Base-by-base conservation (phyloP, 768 basidiomycete genomes). In the Hemileccinum impolitum region DNA sequence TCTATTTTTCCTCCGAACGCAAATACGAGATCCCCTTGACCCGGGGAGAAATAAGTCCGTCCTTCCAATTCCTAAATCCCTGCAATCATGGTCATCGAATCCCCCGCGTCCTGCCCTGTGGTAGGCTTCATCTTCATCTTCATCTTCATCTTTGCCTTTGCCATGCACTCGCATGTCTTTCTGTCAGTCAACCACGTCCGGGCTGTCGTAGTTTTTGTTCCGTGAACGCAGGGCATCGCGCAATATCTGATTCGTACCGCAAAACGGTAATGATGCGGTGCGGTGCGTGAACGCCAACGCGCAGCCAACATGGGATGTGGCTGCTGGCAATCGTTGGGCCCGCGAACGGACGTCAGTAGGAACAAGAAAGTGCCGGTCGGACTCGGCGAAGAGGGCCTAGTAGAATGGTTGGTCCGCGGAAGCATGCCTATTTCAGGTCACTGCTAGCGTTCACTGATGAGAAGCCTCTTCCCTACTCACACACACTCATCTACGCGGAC, bases 41-140 rank as follows among this genome's bases (percentile, higher is more conserved):
- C n/a, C n/a, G 3, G 68, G 51, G 30, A 45, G 23, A 3, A 48
- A 39, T 44, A 60, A 21, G 7, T 57, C 18, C 48, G 45, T 17
- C 44, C 49, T 7, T 74, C 71, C 46, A 53, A n/a, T n/a, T n/a
- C n/a, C n/a, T n/a, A 63, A 15, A 55, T 48, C 6, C 58, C 69
- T 0, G 43, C 55, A 1, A 48, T 59, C 18, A 71, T 73, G 63
- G 44, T 72, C 18, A 51, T 74, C 50, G 72, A 75, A 45, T 69
- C 67, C 10, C 68, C 72, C 2, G 52, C 62, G 0, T 36, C 64
- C 13, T 71, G 69, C 43, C 39, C 64, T 0, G 35, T 52, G 1
- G 47, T 64, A 21, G 59, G 54, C 11, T 23, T 71, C 13, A 35
- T 70, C 14, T 73, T 70, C 50, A 51, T 74, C 30, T 28, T 71